These are phyloP conservation scores for Paragyromitra xinjiangensis DNA, from an alignment of 495 filamentous ascomycete species.

Conservation along the genomic window DNA sequence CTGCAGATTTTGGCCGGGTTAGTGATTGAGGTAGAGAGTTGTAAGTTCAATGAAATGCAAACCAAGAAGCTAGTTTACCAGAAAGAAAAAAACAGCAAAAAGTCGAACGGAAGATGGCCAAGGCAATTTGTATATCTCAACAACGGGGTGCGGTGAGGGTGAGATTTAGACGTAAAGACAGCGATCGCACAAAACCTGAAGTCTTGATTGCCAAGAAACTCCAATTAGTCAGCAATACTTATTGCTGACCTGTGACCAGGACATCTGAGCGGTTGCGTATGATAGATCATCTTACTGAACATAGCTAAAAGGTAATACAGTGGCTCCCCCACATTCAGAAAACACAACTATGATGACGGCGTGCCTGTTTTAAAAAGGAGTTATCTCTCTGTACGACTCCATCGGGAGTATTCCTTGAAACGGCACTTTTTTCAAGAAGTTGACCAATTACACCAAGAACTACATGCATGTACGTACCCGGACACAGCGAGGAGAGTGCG, in stretches of 20 bases:
- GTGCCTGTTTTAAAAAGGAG: not conserved
- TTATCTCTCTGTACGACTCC: not conserved
- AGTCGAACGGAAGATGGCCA: not conserved
- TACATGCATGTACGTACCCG: not conserved
- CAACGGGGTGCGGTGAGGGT: constrained; percentile 1
- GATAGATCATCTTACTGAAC: not conserved
- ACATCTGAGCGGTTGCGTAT: not conserved
- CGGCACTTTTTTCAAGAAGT: constrained; percentile 27
- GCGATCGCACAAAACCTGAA: constrained; percentile 30
- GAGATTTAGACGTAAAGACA: not conserved
- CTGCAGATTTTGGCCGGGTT: constrained; percentile 33
- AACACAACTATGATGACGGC: not conserved
- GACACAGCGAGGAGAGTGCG: constrained; percentile 12
- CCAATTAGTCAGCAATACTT: constrained; percentile 25
- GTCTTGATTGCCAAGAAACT: constrained; percentile 27
- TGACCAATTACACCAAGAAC: not conserved
- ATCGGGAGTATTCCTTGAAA: constrained; percentile 18
- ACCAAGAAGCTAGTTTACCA: constrained; percentile 8
- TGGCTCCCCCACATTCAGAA: not conserved
- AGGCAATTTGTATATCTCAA: constrained; percentile 18
- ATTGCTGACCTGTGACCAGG: constrained; percentile 9
- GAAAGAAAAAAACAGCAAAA: not conserved
- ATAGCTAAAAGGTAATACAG: not conserved
- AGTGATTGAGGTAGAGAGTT: not conserved
- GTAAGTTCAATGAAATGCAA: not conserved